These are phyloP conservation scores for Podospora pseudopauciseta DNA, from an alignment of 495 filamentous ascomycete species.

Conservation along the genomic window DNA sequence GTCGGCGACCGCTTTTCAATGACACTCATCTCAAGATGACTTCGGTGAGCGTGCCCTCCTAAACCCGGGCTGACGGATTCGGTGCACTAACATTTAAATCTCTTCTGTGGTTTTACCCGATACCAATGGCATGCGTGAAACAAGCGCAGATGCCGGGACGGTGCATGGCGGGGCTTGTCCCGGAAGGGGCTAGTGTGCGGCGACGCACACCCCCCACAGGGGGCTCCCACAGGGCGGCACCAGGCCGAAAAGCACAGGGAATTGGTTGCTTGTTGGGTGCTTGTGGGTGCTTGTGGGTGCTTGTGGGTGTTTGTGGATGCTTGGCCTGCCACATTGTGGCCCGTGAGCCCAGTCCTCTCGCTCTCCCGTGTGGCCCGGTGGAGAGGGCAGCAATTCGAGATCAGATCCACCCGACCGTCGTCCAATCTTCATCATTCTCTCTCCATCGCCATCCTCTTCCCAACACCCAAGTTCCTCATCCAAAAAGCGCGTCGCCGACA, in stretches of 20 bases:
- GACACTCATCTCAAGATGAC: neutral
- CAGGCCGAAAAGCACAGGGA: neutral
- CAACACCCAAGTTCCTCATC: conserved; percentile 6
- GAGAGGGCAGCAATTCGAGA: conserved; percentile 30
- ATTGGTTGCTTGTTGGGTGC: neutral
- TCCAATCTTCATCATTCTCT: conserved; percentile 33
- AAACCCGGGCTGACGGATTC: neutral
- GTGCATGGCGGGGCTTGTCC: neutral
- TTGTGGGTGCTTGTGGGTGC: too few species aligned
- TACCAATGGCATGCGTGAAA: conserved; percentile 16
- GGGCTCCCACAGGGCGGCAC: too few species aligned
- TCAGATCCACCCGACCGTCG: conserved; percentile 16
- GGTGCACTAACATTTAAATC: conserved; percentile 29
- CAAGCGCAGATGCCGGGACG: conserved; percentile 3
- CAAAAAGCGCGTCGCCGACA: conserved; percentile 12
- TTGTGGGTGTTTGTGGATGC: neutral
- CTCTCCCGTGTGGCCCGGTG: conserved; percentile 3
- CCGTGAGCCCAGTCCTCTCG: neutral
- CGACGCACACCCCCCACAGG: conserved; percentile 4
- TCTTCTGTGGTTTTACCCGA: conserved; percentile 12
- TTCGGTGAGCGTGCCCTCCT: neutral
- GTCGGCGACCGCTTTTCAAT: neutral
- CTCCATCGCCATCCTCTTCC: conserved; percentile 23
- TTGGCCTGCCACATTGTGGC: neutral
- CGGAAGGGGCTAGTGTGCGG: conserved; percentile 12